Base-by-base conservation (phyloP, 2,329 filamentous ascomycete genomes). In the Ustilaginoidea virens region DNA sequence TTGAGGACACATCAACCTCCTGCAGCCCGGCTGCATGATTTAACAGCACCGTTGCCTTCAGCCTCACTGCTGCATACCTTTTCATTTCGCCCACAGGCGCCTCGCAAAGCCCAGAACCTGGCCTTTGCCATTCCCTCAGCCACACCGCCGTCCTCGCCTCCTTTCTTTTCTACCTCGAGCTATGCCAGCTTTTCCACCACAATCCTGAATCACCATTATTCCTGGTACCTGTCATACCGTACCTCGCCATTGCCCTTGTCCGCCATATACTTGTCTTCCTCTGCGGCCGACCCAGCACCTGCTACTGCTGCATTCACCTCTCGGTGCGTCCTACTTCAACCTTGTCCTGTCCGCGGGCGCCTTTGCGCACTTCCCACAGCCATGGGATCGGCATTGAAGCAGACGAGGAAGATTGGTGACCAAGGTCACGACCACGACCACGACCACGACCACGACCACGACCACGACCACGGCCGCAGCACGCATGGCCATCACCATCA, bases 401-500 rank as follows among this genome's bases (percentile, higher is more conserved):
- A 52, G 39, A 50, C 49, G 31, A 43, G 47, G 29, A 44, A 49
- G 29, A 44, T 44, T 31, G 39, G 36, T 31, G 39, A 41, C 40
- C 38, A 53, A 41, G 35, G 35, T 29, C 40, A 45, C n/a, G 34
- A 50, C 37, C 66, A 74, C 39, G 54, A 56, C 17, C 68, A 73
- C 39, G 54, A 59, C 15, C 32, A 20, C 17, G 19, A 10, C 6
- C 69, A 72, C 37, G 56, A 60, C 34, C 66, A 73, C 49, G 79
- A 86, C 45, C 75, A 85, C 48, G 80, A 90, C 52, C 83, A 93
- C 17, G 24, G 24, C n/a, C 13, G 5, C 24, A 13, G 17, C 22
- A 12, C 9, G 6, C n/a, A 60, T 6, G 25, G 23, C 14, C 33
- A 19, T 18, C 13, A 12, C 10, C 69, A 72, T 37, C 56, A 60